phyloP scores from a whole-genome alignment of 495 filamentous ascomycete genomes.

The Bathelium albidoporum region DNA sequence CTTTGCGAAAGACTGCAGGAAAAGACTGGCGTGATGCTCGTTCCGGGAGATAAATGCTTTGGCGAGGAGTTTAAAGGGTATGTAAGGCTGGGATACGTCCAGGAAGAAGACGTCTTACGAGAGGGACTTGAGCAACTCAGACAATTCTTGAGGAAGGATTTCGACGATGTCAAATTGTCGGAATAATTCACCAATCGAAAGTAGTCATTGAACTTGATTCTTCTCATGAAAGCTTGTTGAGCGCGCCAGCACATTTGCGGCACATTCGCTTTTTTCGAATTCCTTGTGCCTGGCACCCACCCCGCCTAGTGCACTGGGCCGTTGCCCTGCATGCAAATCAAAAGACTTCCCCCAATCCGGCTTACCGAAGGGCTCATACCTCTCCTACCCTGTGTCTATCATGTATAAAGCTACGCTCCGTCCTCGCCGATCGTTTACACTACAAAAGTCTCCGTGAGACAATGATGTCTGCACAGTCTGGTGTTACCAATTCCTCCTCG shows the following conservation, averaged over 20 bases:
- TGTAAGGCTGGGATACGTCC: constrained; percentile 72
- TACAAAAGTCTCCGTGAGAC: not conserved
- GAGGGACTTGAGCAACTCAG: constrained; percentile 53
- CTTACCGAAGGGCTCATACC: not conserved
- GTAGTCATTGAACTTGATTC: not conserved
- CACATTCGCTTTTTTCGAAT: not conserved
- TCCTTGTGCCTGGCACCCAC: too few relatives aligned
- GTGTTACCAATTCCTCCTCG: constrained; percentile 7
- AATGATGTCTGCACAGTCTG: not conserved
- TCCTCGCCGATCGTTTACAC: not conserved
- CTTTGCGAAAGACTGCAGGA: constrained; percentile 63
- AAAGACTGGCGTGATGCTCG: constrained; percentile 66
- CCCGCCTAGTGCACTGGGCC: too few relatives aligned
- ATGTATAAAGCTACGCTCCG: not conserved
- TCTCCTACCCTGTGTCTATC: not conserved
- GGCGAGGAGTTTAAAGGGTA: constrained; percentile 68
- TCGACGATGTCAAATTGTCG: constrained; percentile 36
- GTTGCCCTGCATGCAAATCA: not conserved
- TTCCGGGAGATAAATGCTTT: constrained; percentile 70
- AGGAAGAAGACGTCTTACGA: constrained; percentile 56
- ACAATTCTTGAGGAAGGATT: constrained; percentile 52
- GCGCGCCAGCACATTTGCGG: too few relatives aligned
- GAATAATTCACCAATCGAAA: not conserved
- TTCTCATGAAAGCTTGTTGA: too few relatives aligned
- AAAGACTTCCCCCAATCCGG: not conserved